These are phyloP conservation scores for Bipolaris zeicola DNA, from an alignment of 2,329 filamentous ascomycete species.

Conservation along the genomic window DNA sequence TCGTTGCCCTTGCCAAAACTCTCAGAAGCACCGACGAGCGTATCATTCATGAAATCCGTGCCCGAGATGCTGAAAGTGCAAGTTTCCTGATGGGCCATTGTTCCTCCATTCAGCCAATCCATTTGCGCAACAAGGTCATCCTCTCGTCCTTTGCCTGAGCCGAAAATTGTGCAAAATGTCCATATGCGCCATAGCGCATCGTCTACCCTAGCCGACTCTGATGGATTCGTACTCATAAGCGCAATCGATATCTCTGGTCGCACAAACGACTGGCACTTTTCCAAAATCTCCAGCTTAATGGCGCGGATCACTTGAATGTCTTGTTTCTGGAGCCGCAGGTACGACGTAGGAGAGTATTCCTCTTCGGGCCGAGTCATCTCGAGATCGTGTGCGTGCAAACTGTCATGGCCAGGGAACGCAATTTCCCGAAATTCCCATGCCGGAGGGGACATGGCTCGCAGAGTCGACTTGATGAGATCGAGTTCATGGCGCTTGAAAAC, in stretches of 20 bases:
- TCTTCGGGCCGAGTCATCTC: constrained; percentile 55
- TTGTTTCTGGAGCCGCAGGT: constrained; percentile 57
- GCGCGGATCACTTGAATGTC: constrained; percentile 61
- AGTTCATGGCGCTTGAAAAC: constrained; percentile 64
- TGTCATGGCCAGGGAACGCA: constrained; percentile 57
- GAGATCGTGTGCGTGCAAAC: constrained; percentile 47
- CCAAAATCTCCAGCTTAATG: constrained; percentile 62
- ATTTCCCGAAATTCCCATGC: constrained; percentile 67
- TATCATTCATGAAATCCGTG: constrained; percentile 58
- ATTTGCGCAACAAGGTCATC: constrained; percentile 65
- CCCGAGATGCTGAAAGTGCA: constrained; percentile 55
- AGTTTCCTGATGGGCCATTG: constrained; percentile 55
- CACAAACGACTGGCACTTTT: constrained; percentile 60
- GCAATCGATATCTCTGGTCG: constrained; percentile 62
- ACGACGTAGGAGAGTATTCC: constrained; percentile 60
- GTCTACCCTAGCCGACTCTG: constrained; percentile 59
- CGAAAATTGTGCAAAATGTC: constrained; percentile 69
- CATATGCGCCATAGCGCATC: constrained; percentile 69
- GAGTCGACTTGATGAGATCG: constrained; percentile 56
- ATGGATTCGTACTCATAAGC: constrained; percentile 55
- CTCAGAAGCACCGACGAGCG: constrained; percentile 61
- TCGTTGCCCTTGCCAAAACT: constrained; percentile 64
- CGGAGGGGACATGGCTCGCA: constrained; percentile 61
- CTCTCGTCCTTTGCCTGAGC: constrained; percentile 62
- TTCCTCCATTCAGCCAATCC: constrained; percentile 67